These are phyloP conservation scores for Mikania micrantha DNA, from an alignment of 129 eudicot species.

Conservation along the genomic window DNA sequence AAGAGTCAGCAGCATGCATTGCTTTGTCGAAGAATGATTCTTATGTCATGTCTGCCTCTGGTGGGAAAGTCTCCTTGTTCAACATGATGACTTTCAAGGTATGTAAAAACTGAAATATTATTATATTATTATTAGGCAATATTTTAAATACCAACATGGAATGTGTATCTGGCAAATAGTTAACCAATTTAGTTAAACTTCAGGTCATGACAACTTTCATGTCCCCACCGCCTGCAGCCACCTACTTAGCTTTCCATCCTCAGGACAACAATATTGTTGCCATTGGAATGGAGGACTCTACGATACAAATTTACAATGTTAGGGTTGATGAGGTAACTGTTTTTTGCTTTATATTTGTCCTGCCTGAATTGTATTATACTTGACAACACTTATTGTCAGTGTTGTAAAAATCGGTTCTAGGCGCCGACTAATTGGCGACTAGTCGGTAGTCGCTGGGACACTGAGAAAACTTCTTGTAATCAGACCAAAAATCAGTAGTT, in stretches of 20 bases:
- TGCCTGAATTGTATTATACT: background rate
- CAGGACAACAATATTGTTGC: conserved; percentile 85
- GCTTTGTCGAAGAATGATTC: conserved; percentile 87
- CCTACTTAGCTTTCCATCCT: conserved; percentile 83
- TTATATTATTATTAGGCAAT: background rate
- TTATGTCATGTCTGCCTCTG: conserved; percentile 87
- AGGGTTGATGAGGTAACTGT: conserved; percentile 67
- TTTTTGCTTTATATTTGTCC: background rate
- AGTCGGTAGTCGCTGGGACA: too few relatives aligned
- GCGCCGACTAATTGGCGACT: too few relatives aligned
- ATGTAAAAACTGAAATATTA: background rate
- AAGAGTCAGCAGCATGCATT: conserved; percentile 74
- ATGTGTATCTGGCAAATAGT: background rate
- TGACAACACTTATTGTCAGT: background rate
- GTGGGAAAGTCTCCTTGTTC: conserved; percentile 82
- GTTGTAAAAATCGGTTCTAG: too few relatives aligned
- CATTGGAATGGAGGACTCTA: conserved; percentile 81
- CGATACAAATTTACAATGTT: conserved; percentile 74
- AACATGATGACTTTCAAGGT: conserved; percentile 96
- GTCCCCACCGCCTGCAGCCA: conserved; percentile 84
- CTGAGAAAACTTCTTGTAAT: too few relatives aligned
- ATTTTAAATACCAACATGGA: conserved; percentile 1
- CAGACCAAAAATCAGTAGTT: too few relatives aligned
- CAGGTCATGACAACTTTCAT: conserved; percentile 88
- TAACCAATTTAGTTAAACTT: conserved; percentile 10